Evolutionary conservation across 176 grass and related monocot genomes (phyloP).

Genomic region (Zea luxurians): DNA sequence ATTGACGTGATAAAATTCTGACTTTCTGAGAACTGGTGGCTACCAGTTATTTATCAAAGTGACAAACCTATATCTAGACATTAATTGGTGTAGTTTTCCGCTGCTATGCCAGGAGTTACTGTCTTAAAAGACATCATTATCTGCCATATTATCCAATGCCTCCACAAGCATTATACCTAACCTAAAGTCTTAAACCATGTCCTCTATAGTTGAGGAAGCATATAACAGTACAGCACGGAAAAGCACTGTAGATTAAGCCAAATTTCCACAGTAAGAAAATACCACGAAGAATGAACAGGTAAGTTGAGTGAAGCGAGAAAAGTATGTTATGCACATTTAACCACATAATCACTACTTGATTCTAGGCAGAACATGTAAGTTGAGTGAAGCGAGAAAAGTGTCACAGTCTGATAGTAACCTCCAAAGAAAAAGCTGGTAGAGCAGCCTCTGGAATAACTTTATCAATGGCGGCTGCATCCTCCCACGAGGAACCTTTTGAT

Average conservation of each 20-base stretch:
- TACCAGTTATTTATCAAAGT: neutral
- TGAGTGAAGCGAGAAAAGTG: conserved; percentile 18
- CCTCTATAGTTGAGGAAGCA: neutral
- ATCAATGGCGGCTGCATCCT: conserved; percentile 68
- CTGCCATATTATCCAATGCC: conserved; percentile 15
- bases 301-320: too few relatives aligned
- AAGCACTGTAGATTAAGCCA: neutral
- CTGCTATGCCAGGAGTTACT: neutral
- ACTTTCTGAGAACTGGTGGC: neutral
- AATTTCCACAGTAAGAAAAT: conserved; percentile 28
- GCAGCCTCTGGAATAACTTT: conserved; percentile 94
- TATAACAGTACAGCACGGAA: conserved; percentile 21
- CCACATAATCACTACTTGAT: conserved; percentile 31
- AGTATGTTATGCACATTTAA: conserved; percentile 19
- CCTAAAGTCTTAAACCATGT: neutral
- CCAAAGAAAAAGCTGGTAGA: conserved; percentile 85
- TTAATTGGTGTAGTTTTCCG: neutral
- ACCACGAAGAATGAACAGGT: conserved; percentile 3
- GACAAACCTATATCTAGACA: conserved; percentile 6
- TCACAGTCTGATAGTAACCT: conserved; percentile 55
- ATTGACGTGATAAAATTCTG: conserved; percentile 19
- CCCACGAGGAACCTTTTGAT: conserved; percentile 70
- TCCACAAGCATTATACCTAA: conserved; percentile 1
- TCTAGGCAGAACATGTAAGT: conserved; percentile 35
- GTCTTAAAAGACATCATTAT: conserved; percentile 6